Evolutionary conservation across 495 filamentous ascomycete species (phyloP), one percentile per base, ranked within the genome.

Genomic region (Penicillium flavigenum): DNA sequence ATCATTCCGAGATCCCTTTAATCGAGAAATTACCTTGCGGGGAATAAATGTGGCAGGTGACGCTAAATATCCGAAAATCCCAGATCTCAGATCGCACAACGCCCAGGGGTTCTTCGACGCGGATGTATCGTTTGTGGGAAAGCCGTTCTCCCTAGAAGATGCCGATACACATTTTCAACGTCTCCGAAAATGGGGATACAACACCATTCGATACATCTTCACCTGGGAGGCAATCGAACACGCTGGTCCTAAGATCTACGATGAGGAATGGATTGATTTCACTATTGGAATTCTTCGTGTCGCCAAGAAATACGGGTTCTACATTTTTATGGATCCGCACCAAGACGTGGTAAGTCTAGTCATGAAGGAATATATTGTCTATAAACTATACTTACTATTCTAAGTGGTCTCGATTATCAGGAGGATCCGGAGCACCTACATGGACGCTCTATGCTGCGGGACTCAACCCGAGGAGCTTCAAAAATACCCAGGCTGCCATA

Each of bases 221-320:
- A 98, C 93, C 0, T 98, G 94, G 94, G 94, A 98, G 69, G 93
- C 94, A 16, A 93, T 98, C 64, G 94, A 98, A 75, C 86, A 91
- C 56, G 86, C 86, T 14, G 94, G 92, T 0, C 94, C 94, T 16
- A 91, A 91, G 1, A 89, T 80, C 58, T 98, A 98, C 72, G 94
- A 98, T 59, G 89, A 98, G 63, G 89, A 91, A 58, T 98, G 90
- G 88, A 90, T 96, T 56, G 73, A 88, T 48, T 89, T 93, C 67
- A 98, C 95, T 1, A 91, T 98, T 58, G 81, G 86, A 27, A 74
- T 98, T n/a, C 77, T 98, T 51, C 81, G 91, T 43, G 74, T 89
- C 31, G 92, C 92, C 34, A 97, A 90, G 68, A 77, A 86, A 24
- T 96, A 96, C 76, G 88, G 89, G 22, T 98, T 98, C 68, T 93